Conservation (phyloP, 2,329 filamentous ascomycete species). For the Didymella lethalis region DNA sequence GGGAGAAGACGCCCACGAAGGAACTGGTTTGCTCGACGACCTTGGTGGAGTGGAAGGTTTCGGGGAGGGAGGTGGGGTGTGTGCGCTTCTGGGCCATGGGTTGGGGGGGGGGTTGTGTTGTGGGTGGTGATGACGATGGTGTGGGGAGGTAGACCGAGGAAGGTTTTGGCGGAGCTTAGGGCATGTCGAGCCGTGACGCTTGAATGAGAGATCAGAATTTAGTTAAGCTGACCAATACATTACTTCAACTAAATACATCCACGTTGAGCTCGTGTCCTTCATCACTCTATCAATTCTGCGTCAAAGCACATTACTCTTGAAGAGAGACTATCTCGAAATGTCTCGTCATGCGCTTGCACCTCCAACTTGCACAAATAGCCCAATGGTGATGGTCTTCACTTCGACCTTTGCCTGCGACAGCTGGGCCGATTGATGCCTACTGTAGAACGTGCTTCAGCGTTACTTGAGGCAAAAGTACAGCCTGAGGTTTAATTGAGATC, state of each 20-base stretch:
- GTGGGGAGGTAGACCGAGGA: not conserved
- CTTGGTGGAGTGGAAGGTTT: constrained; percentile 56
- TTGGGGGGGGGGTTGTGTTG: not conserved
- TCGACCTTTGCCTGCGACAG: not conserved
- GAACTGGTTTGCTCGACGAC: constrained; percentile 58
- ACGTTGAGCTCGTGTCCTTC: not conserved
- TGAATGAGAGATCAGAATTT: not conserved
- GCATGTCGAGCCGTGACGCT: constrained; percentile 19
- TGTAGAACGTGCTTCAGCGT: not conserved
- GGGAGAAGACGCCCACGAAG: constrained; percentile 61
- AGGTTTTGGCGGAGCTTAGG: constrained; percentile 24
- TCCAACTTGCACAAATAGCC: not conserved
- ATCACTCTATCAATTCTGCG: not conserved
- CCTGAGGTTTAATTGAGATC: not conserved
- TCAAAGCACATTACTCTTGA: not conserved
- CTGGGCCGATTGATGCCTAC: not conserved
- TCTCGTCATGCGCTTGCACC: not conserved
- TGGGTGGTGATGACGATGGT: not conserved
- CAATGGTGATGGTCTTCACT: not conserved
- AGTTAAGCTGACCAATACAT: too few relatives aligned
- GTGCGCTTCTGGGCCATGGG: constrained; percentile 45
- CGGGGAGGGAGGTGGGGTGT: constrained; percentile 27
- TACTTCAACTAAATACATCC: too few relatives aligned
- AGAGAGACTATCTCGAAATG: not conserved
- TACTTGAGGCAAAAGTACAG: not conserved